These are phyloP conservation scores for Venturia effusa DNA, from an alignment of 2,329 filamentous ascomycete genomes.

Conservation along the genomic window DNA sequence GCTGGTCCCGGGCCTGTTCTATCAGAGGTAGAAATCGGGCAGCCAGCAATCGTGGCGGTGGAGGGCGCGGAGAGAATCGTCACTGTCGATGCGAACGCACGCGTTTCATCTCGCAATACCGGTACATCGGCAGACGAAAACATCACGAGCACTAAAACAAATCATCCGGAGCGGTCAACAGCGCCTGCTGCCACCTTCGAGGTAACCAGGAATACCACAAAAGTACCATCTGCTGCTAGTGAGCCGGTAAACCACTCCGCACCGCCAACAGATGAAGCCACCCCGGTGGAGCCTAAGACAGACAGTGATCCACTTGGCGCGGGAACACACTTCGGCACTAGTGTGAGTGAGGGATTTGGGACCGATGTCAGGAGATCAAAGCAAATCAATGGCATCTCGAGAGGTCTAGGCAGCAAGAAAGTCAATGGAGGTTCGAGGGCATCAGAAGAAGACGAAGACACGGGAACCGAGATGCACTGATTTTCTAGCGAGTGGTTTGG, in stretches of 20 bases:
- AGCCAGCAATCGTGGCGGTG: background rate
- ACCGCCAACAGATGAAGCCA: background rate
- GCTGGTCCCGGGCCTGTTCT: background rate
- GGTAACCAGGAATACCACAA: background rate
- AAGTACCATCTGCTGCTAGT: background rate
- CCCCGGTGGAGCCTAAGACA: background rate
- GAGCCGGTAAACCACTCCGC: background rate
- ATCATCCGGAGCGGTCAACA: background rate
- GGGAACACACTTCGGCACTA: background rate
- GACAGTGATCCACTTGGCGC: background rate
- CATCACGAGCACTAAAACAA: background rate
- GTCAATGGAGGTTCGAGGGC: background rate
- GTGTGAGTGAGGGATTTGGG: background rate
- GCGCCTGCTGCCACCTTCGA: background rate
- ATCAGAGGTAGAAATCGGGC: background rate
- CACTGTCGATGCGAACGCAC: background rate
- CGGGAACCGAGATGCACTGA: background rate
- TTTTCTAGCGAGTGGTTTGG: background rate
- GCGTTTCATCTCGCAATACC: background rate
- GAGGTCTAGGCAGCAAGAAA: background rate
- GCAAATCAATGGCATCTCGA: background rate
- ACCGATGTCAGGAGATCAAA: background rate
- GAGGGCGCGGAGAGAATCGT: background rate
- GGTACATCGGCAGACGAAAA: background rate
- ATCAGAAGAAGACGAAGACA: background rate